Evolutionary conservation across 2,329 filamentous ascomycete species (phyloP).

Genomic region (Alternaria angustiovoidea): DNA sequence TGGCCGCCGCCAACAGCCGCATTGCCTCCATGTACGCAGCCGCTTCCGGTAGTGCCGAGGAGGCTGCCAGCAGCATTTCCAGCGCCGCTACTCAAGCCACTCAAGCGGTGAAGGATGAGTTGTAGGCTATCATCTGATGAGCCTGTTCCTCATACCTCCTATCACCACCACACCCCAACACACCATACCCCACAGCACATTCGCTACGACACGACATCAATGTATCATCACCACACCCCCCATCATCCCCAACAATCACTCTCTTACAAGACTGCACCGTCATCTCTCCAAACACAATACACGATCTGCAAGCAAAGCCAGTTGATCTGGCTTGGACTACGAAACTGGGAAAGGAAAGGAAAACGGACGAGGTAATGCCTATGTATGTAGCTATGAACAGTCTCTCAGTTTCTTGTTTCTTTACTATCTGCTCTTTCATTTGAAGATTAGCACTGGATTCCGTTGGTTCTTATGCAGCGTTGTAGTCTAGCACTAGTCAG

Average conservation of each 20-base stretch:
- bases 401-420: background rate
- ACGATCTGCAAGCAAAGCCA: background rate
- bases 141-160: background rate
- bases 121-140: constrained; percentile 43
- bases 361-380: constrained; percentile 12
- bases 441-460: constrained; percentile 1
- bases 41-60: constrained; percentile 52
- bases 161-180: background rate
- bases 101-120: constrained; percentile 60
- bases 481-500: constrained; percentile 1
- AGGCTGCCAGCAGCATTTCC: constrained; percentile 56
- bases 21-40: constrained; percentile 52
- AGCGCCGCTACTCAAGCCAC: constrained; percentile 51
- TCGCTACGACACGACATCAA: constrained; percentile 11
- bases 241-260: background rate
- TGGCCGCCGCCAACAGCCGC: constrained; percentile 55
- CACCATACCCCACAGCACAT: constrained; percentile 7
- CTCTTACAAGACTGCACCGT: background rate
- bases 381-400: constrained; percentile 16
- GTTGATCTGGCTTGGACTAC: constrained; percentile 2
- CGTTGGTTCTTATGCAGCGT: constrained; percentile 7
- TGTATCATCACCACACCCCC: constrained; percentile 3
- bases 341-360: background rate
- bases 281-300: background rate
- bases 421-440: constrained; percentile 1